phyloP scores from a whole-genome alignment of 73 alveolate species.

The Stentor coeruleus region DNA sequence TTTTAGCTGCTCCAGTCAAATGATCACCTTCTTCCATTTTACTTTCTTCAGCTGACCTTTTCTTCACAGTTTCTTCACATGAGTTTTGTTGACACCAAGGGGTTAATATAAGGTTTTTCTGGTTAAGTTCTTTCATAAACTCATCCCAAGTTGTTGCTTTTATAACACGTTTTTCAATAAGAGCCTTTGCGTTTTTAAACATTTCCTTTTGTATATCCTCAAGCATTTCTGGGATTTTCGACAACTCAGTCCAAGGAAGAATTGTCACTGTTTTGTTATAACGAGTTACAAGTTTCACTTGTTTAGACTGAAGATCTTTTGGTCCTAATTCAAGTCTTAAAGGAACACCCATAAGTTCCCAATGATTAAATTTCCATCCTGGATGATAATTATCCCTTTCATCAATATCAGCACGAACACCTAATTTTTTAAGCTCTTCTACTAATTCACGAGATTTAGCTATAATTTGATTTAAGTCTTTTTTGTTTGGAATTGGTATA shows the following conservation, averaged over 20 bases:
- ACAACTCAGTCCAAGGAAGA: conserved; percentile 60
- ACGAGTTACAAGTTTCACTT: conserved; percentile 79
- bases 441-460: conserved; percentile 65
- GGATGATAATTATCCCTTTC: conserved; percentile 96
- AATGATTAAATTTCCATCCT: conserved; percentile 97
- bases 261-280: conserved; percentile 59
- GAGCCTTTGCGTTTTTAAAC: conserved; percentile 77
- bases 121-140: conserved; percentile 85
- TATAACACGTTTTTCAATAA: conserved; percentile 67
- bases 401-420: conserved; percentile 86
- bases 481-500: conserved; percentile 86
- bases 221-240: conserved; percentile 63
- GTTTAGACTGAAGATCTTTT: conserved; percentile 54
- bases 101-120: conserved; percentile 74
- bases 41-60: conserved; percentile 83
- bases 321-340: conserved; percentile 96
- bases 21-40: conserved; percentile 80
- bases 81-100: conserved; percentile 93
- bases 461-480: conserved; percentile 56
- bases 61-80: conserved; percentile 92
- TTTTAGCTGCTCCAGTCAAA: conserved; percentile 95
- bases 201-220: conserved; percentile 83
- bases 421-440: conserved; percentile 47
- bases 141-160: conserved; percentile 88
- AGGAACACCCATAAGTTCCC: conserved; percentile 99